These are phyloP conservation scores for Suillus hirtellus DNA, from an alignment of 768 basidiomycete species.

Conservation along the genomic window DNA sequence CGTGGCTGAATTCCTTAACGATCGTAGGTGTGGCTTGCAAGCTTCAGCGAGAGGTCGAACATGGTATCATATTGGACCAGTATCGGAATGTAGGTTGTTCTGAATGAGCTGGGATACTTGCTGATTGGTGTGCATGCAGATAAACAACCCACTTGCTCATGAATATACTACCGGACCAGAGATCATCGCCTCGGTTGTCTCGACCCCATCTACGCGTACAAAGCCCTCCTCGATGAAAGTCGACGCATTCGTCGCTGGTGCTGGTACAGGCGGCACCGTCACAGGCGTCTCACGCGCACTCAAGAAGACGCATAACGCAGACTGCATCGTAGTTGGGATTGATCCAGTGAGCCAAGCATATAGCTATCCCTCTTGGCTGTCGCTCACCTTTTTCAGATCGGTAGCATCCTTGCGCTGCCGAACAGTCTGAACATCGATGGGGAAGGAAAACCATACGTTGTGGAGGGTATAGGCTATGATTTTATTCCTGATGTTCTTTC, in stretches of 20 bases:
- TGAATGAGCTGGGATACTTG: background rate
- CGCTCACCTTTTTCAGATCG: slow-evolving; percentile 53
- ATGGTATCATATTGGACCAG: slow-evolving; percentile 91
- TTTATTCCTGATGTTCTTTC: slow-evolving; percentile 88
- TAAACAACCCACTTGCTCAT: slow-evolving; percentile 89
- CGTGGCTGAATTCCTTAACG: slow-evolving; percentile 89
- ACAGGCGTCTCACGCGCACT: slow-evolving; percentile 83
- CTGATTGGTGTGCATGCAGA: slow-evolving; percentile 35
- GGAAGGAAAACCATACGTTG: slow-evolving; percentile 58
- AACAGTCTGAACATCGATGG: slow-evolving; percentile 58
- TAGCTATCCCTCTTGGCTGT: background rate
- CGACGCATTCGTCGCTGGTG: slow-evolving; percentile 79
- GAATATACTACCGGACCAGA: slow-evolving; percentile 90
- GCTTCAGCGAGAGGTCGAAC: slow-evolving; percentile 74
- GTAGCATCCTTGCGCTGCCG: slow-evolving; percentile 83
- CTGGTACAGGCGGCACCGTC: slow-evolving; percentile 95
- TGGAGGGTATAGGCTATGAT: slow-evolving; percentile 98
- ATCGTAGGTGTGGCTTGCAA: slow-evolving; percentile 81
- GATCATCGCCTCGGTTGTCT: slow-evolving; percentile 76
- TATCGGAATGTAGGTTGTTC: slow-evolving; percentile 65
- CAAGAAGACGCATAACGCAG: slow-evolving; percentile 74
- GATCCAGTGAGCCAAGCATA: slow-evolving; percentile 70
- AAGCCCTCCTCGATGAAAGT: slow-evolving; percentile 72
- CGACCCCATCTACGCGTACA: slow-evolving; percentile 58
- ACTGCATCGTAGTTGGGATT: slow-evolving; percentile 77